Base-by-base conservation (phyloP, 768 basidiomycete species). In the Lentinula sp. region DNA sequence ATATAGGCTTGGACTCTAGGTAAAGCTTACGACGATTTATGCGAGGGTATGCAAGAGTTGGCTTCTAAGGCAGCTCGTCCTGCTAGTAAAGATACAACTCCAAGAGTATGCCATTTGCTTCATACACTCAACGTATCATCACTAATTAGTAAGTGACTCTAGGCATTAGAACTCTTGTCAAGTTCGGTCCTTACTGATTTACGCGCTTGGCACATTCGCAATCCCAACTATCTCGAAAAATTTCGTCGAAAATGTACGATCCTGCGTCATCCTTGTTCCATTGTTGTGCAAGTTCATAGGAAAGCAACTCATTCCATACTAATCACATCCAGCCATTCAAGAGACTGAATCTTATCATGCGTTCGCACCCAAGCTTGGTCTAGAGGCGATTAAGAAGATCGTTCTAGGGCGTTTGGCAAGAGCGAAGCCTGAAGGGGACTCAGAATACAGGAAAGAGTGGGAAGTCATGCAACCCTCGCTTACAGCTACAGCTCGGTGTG, bases 401-500 rank as follows among this genome's bases (percentile, higher is more conserved):
- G 65, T 63, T 16, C 59, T 66, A 7, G 59, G 57, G 39, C 63
- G 37, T 6, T 56, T 67, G 48, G 45, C 43, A 31, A 48, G 21
- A 1, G 16, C 42, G 16, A 43, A 43, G 37, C 37, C 37, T 39
- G 4, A 39, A 13, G 42, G 42, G 11, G 42, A 43, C 0, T 16
- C 16, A 8, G 13, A 43, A 15, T n/a, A 43, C 5, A n/a, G 16
- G 13, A 43, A 64, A 42, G 64, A 66, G n/a, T 68, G 67, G 65
- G 46, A 60, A 7, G n/a, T 46, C 4, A 58, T 59, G 15, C 65
- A 64, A 46, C 58, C 50, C 1, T 62, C 69, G 1, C 39, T 67
- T 15, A 63, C 63, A 5, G 3, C 64, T 1, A 67, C 66, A 31
- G 50, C 67, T 46, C 64, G 69, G 69, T 69, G 48, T 37, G 10